Percentiles rank a stretch among this genome's conserved stretches.
Evolutionary conservation across 1,139 yeast genomes (phyloP).

Genomic region (Debaryomyces psychrophilus): DNA sequence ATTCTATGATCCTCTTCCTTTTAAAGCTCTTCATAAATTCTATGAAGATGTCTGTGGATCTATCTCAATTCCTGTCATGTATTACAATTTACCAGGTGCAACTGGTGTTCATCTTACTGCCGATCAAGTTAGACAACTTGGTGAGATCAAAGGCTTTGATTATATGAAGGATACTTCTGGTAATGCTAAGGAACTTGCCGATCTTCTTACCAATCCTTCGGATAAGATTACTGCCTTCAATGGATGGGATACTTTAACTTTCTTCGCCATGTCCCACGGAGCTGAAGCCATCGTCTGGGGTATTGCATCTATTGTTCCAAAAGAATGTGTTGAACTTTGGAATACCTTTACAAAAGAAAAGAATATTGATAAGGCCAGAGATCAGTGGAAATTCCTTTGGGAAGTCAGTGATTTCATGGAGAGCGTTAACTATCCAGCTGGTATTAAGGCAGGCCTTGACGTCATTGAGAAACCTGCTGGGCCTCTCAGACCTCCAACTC

Average conservation of each 20-base stretch:
- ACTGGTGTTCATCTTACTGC: conserved; percentile 21
- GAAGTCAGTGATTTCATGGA: conserved; percentile 18
- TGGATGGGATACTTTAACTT: conserved; percentile 21
- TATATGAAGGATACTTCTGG: conserved; percentile 22
- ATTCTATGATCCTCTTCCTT: conserved; percentile 19
- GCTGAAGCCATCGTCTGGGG: conserved; percentile 20
- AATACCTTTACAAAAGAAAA: conserved; percentile 16
- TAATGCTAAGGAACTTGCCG: conserved; percentile 19
- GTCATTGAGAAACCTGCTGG: conserved; percentile 19
- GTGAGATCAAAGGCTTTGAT: conserved; percentile 19
- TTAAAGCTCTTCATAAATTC: conserved; percentile 18
- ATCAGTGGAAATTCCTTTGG: conserved; percentile 21
- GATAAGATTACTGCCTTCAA: conserved; percentile 16
- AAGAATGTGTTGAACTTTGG: conserved; percentile 20
- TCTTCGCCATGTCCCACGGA: conserved; percentile 19
- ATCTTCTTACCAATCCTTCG: conserved; percentile 20
- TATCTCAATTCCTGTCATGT: conserved; percentile 19
- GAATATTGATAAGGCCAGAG: conserved; percentile 18
- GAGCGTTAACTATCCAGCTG: conserved; percentile 18
- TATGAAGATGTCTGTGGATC: conserved; percentile 21
- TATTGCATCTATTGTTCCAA: conserved; percentile 19
- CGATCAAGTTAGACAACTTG: conserved; percentile 16
- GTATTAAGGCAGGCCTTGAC: conserved; percentile 21
- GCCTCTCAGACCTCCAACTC: conserved; percentile 18
- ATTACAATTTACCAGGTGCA: conserved; percentile 21